These are phyloP conservation scores for Gossypium schwendimanii DNA, from an alignment of 441 rosid species.

Conservation along the genomic window DNA sequence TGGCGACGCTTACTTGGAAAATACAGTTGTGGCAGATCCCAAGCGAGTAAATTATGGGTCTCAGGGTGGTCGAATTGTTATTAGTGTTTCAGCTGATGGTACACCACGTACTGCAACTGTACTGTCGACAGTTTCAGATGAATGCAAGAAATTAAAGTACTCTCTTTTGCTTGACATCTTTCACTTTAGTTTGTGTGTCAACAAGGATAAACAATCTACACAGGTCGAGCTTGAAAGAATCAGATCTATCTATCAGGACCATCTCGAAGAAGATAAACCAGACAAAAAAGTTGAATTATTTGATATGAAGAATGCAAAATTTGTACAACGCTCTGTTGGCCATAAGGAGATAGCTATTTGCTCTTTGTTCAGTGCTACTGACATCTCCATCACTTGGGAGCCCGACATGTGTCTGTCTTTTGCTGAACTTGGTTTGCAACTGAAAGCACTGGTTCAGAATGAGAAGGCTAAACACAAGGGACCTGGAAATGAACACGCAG, in stretches of 20 bases:
- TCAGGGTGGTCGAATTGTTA: slow-evolving; percentile 80
- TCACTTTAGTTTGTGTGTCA: slow-evolving; percentile 60
- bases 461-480: slow-evolving; percentile 57
- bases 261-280: slow-evolving; percentile 51
- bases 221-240: slow-evolving; percentile 92
- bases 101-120: slow-evolving; percentile 69
- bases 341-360: slow-evolving; percentile 79
- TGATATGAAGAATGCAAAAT: slow-evolving; percentile 87
- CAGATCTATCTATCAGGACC: slow-evolving; percentile 75
- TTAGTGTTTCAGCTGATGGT: slow-evolving; percentile 73
- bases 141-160: slow-evolving; percentile 60
- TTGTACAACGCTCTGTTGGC: slow-evolving; percentile 85
- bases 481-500: slow-evolving; percentile 29
- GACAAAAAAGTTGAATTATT: slow-evolving; percentile 57
- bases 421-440: slow-evolving; percentile 63
- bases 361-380: slow-evolving; percentile 95
- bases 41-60: slow-evolving; percentile 99
- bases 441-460: slow-evolving; percentile 55
- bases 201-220: slow-evolving; percentile 87
- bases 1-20: slow-evolving; percentile 70
- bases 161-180: slow-evolving; percentile 70
- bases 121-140: slow-evolving; percentile 53
- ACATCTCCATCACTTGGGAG: slow-evolving; percentile 81
- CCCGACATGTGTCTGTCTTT: slow-evolving; percentile 86
- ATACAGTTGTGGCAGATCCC: slow-evolving; percentile 69